Percentiles rank a stretch among this genome's conserved stretches.
phyloP scores from a whole-genome alignment of 768 basidiomycete species.

The Pulveroboletus frians region DNA sequence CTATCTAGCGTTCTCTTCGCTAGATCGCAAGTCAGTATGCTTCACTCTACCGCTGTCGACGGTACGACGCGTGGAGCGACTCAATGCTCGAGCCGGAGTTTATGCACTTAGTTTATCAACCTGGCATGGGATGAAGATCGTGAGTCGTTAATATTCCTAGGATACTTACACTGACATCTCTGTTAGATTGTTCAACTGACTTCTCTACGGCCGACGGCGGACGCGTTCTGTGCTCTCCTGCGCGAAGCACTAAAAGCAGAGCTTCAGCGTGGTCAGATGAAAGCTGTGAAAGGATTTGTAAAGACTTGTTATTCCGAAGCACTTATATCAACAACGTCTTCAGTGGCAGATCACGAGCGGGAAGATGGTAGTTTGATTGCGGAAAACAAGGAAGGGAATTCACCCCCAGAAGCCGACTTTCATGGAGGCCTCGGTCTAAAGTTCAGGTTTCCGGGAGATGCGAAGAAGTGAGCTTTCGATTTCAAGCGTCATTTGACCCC shows the following conservation, averaged over 20 bases:
- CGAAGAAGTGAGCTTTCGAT: slow-evolving; percentile 64
- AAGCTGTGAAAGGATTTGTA: slow-evolving; percentile 82
- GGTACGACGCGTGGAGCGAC: slow-evolving; percentile 86
- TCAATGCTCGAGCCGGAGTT: slow-evolving; percentile 90
- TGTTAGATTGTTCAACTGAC: slow-evolving; percentile 87
- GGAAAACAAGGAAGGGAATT: slow-evolving; percentile 47
- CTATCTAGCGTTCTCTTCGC: slow-evolving; percentile 83
- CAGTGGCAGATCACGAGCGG: slow-evolving; percentile 57
- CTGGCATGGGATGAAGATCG: slow-evolving; percentile 94
- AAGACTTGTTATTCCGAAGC: slow-evolving; percentile 93
- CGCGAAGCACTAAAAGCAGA: slow-evolving; percentile 87
- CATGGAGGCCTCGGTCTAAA: slow-evolving; percentile 75
- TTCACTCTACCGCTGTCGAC: slow-evolving; percentile 91
- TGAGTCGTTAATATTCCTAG: slow-evolving; percentile 28
- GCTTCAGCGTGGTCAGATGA: slow-evolving; percentile 90
- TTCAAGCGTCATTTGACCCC: not conserved
- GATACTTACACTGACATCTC: slow-evolving; percentile 1
- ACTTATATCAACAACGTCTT: slow-evolving; percentile 56
- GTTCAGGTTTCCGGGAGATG: slow-evolving; percentile 89
- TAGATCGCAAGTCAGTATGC: slow-evolving; percentile 88
- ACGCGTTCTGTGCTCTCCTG: slow-evolving; percentile 84
- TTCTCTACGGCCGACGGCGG: slow-evolving; percentile 87
- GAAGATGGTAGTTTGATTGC: slow-evolving; percentile 63
- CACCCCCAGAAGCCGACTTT: slow-evolving; percentile 49
- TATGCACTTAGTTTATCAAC: slow-evolving; percentile 93